Conservation (phyloP, 2,329 filamentous ascomycete species). For the Neodidymelliopsis sp. region DNA sequence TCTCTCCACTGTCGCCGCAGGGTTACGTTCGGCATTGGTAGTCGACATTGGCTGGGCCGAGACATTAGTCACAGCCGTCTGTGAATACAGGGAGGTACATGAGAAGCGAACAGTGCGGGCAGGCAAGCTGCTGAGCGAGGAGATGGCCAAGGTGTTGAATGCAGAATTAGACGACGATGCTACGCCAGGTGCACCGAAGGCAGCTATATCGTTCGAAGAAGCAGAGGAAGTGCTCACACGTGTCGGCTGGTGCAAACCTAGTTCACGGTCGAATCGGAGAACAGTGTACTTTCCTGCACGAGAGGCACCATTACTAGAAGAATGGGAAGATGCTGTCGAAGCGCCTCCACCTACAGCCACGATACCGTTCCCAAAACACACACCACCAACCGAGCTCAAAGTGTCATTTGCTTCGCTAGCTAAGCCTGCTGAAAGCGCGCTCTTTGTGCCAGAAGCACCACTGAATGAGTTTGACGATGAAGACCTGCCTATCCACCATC, state of each 20-base stretch:
- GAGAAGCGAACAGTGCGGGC: conserved; percentile 75
- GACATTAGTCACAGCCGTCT: conserved; percentile 83
- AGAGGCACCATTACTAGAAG: conserved; percentile 49
- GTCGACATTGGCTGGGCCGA: conserved; percentile 94
- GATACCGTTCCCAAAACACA: conserved; percentile 44
- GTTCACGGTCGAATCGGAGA: conserved; percentile 37
- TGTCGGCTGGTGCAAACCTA: conserved; percentile 74
- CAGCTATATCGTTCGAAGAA: conserved; percentile 68
- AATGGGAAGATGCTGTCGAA: conserved; percentile 53
- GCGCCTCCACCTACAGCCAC: conserved; percentile 41
- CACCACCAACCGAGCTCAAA: conserved; percentile 61
- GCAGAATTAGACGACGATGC: conserved; percentile 49
- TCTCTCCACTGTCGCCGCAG: conserved; percentile 78
- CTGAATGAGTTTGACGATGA: conserved; percentile 79
- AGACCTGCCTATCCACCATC: conserved; percentile 77
- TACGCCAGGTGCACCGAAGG: conserved; percentile 31
- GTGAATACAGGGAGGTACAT: conserved; percentile 85
- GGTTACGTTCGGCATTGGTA: conserved; percentile 83
- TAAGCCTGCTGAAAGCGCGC: conserved; percentile 75
- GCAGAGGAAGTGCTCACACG: conserved; percentile 81
- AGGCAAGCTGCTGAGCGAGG: conserved; percentile 73
- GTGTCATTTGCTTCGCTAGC: conserved; percentile 75
- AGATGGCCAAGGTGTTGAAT: conserved; percentile 71
- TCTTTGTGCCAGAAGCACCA: conserved; percentile 68
- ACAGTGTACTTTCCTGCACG: conserved; percentile 45